Base-by-base conservation (phyloP, 768 basidiomycete genomes). In the Pisolithus sp. region DNA sequence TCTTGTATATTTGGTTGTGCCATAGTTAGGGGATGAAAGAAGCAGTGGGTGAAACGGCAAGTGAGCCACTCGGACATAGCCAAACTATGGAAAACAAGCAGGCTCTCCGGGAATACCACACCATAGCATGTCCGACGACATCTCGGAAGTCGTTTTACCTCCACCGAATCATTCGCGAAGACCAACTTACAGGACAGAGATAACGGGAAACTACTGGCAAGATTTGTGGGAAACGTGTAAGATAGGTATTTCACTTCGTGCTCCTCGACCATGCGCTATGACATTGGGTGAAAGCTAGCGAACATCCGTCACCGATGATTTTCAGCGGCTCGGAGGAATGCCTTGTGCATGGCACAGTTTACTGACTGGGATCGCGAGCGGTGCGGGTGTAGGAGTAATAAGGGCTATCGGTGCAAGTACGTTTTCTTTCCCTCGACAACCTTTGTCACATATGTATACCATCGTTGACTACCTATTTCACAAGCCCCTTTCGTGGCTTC, bases 291-390 rank as follows among this genome's bases (percentile, higher is more conserved):
- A 41, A 73, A 73, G 72, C 60, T 68, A 78, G 77, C 75, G 72
- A 62, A 57, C 79, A 59, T 75, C 74, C 21, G 48, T 73, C 15
- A 59, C 58, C 51, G 73, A 79, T 56, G 86, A 86, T 65, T 70
- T 82, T 17, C 71, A 74, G 55, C 76, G 80, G 62, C 75, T 91
- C 46, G 74, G 76, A 47, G 80, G 88, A 58, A 75, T 89, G 10
- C 89, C 88, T 3, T 92, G 89, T 61, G 86, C 84, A 45, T 76
- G 90, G 36, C 85, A 79, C 53, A 85, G 85, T 62, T 68, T 92
- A 36, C 68, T 92, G 57, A 79, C 76, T 48, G 89, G 89, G 13
- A 90, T 92, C 58, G 85, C 82, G n/a, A 82, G 85, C 52, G 89
- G 89, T 13, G 76, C 75, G 1, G 89, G 87, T 1, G 78, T 92